A percentile compares a stretch with the other conserved stretches of the same genome.
Evolutionary conservation across 2,329 filamentous ascomycete genomes (phyloP).

Genomic region (Monosporascus cannonballus): DNA sequence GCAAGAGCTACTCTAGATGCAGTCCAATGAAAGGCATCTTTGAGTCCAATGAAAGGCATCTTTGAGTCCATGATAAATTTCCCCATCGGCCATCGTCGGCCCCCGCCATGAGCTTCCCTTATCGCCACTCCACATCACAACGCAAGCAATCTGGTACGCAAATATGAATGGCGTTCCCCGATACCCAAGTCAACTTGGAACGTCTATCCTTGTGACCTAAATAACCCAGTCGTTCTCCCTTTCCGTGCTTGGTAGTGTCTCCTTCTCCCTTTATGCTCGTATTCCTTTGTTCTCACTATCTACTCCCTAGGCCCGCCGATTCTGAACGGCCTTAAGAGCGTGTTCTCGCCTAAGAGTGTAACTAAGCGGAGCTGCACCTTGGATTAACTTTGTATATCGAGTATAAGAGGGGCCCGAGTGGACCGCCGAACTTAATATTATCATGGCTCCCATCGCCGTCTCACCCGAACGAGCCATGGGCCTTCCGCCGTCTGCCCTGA

Average conservation of each 20-base stretch:
- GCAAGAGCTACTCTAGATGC: no score
- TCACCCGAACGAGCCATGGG: conserved; percentile 38
- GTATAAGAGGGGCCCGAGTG: neutral
- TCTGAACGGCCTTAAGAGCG: no score
- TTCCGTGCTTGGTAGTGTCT: neutral
- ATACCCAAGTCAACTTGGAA: neutral
- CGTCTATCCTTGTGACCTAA: neutral
- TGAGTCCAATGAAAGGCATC: no score
- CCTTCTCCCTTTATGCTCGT: no score
- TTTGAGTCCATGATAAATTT: neutral
- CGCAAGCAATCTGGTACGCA: neutral
- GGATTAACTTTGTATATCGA: neutral
- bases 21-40: no score
- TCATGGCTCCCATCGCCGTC: conserved; percentile 52
- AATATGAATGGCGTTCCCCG: neutral
- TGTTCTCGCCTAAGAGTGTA: neutral
- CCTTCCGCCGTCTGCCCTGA: conserved; percentile 47
- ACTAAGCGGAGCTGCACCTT: neutral
- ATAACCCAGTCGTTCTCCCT: neutral
- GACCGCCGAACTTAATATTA: neutral
- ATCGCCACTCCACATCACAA: neutral
- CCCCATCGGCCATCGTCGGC: neutral
- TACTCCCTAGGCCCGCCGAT: no score
- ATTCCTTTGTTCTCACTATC: no score
- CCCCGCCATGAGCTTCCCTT: neutral